Conservation (phyloP, 306 rosid genomes). For the Pterocarpus santalinus region DNA sequence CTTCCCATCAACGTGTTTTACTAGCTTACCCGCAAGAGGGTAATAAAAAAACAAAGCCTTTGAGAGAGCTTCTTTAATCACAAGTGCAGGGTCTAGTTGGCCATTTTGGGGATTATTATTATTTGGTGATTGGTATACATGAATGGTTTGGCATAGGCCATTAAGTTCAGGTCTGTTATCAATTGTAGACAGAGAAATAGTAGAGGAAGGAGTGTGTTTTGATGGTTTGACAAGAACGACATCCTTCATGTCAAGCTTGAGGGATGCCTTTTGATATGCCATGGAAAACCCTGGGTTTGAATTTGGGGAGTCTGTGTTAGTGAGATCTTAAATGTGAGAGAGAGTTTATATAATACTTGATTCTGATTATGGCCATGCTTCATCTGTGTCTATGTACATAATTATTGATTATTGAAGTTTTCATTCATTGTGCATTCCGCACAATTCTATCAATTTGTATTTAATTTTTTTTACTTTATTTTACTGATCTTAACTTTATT, state of each 20-base stretch:
- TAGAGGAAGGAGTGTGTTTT: slow-evolving; percentile 33
- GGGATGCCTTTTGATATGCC: not conserved
- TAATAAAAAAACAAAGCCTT: slow-evolving; percentile 47
- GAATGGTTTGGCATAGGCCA: slow-evolving; percentile 5
- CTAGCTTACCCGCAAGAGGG: slow-evolving; percentile 56
- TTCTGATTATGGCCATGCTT: not conserved
- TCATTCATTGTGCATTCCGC: no score
- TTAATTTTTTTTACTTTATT: no score
- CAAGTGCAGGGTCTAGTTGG: slow-evolving; percentile 35
- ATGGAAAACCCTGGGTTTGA: not conserved
- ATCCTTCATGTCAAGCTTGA: not conserved
- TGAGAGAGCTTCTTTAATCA: slow-evolving; percentile 53
- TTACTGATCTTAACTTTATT: no score
- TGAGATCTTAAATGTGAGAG: not conserved
- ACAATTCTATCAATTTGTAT: no score
- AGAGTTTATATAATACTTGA: not conserved
- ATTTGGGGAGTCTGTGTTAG: not conserved
- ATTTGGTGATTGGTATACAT: slow-evolving; percentile 13
- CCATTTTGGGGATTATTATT: not conserved
- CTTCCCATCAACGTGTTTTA: slow-evolving; percentile 31
- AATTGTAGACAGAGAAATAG: slow-evolving; percentile 47
- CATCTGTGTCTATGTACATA: not conserved
- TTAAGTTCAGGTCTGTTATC: slow-evolving; percentile 29
- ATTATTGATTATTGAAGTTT: no score
- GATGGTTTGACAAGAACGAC: slow-evolving; percentile 43